Evolutionary conservation across 2,329 filamentous ascomycete species (phyloP), one percentile per base, ranked within the genome.

Genomic region (Verticillium isaacii): DNA sequence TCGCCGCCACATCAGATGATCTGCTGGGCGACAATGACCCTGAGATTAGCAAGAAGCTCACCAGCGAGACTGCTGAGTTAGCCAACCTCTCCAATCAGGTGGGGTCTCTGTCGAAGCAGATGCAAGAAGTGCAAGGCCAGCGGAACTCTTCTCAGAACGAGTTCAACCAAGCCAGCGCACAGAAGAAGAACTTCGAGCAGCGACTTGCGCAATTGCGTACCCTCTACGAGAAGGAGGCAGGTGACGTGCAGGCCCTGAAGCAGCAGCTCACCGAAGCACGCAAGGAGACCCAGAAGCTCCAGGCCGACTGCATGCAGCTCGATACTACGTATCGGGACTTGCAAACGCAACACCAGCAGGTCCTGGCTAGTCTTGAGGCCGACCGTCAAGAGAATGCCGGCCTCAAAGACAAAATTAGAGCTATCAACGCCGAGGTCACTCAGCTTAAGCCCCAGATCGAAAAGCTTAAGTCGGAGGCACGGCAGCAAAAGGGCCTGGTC

Each of bases 41-140:
- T 1, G 93, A 96, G 70, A 87, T 93, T 61, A 94, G 89, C 76
- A 95, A 90, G 74, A 96, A 91, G 73, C 80, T 98, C 32, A 95
- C 90, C 0, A 89, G 88, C 66, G 95, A 99, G 72, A 95, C 93
- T 2, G 89, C 91, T 0, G 95, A 99, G 74, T 83, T 99, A 62
- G 95, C 93, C 59, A 98, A 99, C 72, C 82, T 99, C 68, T 97
- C 94, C 1, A 98, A 96, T 73, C 95, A 98, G 74, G 92, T 99
- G 66, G 89, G 92, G 36, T 94, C 91, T 2, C 78, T 99, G 61
- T 90, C 93, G 0, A 96, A 89, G 71, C 93, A 99, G 77, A 97
- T 96, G 87, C 92, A 97, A 72, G 92, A 94, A 68, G 90, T 97
- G 1, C 92, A 96, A 73, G 86, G 83, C 37, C 94, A 97, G 76